A percentile compares a stretch with the other conserved stretches of the same genome.
Evolutionary conservation across 139 green algal species (phyloP).

Genomic region (Prasinococcaceae sp.): DNA sequence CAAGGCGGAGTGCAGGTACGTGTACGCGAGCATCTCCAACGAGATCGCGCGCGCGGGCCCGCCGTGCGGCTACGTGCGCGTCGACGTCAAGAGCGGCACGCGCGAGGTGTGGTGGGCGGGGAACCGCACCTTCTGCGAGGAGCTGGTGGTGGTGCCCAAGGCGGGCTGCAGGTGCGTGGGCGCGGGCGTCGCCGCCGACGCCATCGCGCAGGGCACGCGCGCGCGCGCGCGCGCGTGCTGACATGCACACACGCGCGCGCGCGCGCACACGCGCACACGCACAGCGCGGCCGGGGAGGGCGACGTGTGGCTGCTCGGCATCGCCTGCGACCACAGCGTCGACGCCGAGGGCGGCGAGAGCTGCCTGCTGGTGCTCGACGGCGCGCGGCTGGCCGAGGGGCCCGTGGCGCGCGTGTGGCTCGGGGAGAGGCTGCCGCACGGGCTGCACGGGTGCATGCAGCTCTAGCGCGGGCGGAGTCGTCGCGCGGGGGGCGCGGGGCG

Average conservation of each 20-base stretch:
- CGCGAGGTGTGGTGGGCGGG: not conserved
- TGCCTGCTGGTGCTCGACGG: conserved; percentile 7
- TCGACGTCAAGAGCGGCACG: conserved; percentile 9
- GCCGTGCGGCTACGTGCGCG: conserved; percentile 3
- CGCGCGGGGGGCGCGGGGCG: too few species aligned
- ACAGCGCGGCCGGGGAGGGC: not conserved
- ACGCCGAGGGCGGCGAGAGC: not conserved
- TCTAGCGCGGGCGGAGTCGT: too few species aligned
- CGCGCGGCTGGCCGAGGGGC: not conserved
- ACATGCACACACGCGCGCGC: too few species aligned
- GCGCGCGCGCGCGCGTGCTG: too few species aligned
- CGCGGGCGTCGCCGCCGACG: too few species aligned
- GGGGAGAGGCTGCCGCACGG: conserved; percentile 5
- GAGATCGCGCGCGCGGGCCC: not conserved
- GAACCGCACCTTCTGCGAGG: conserved; percentile 8
- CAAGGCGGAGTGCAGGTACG: conserved; percentile 4
- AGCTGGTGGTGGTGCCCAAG: conserved; percentile 7
- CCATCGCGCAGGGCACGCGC: too few species aligned
- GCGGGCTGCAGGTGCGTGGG: too few species aligned
- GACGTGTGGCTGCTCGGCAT: conserved; percentile 7
- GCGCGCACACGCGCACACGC: too few species aligned
- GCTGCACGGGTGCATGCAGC: conserved; percentile 8
- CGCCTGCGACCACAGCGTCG: not conserved
- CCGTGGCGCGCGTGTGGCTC: conserved; percentile 5
- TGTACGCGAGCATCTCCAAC: conserved; percentile 3